Evolutionary conservation across 2,329 filamentous ascomycete genomes (phyloP), one percentile per base, ranked within the genome.

Genomic region (Penicillium brevicompactum): DNA sequence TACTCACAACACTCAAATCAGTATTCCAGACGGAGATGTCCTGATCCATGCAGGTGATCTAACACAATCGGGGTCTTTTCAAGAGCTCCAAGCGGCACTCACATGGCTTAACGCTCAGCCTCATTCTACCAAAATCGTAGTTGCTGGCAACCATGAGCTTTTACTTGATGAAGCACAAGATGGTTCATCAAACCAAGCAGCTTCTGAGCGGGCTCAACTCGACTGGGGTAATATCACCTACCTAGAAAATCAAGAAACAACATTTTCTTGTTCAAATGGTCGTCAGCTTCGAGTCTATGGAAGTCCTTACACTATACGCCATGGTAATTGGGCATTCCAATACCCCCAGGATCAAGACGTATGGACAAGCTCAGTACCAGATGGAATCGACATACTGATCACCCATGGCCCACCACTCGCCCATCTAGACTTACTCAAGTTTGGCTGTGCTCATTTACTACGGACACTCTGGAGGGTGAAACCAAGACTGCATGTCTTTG

Each of bases 81-180:
- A 77, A 3, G 87, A 90, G 57, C 84, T 96, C 41, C 89, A 95
- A 73, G 76, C 74, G 13, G 87, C 92, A 67, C 77, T 96, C 44
- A 82, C 91, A 74, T 96, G 90, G 91, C 78, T 96, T 18, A 80
- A 78, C 32, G 74, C 77, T 1, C 82, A 89, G 16, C 87, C 89
- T 0, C 90, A 95, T 68, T 74, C 75, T 40, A 81, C 91, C 70
- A 95, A 96, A 72, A 78, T 96, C 13, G 81, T 92, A 14, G 84
- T 96, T 31, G 85, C 85, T 13, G 92, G 92, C 0, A 96, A 96
- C 68, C 92, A 96, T 69, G 92, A 96, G 65, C 85, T 84, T 58
- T 91, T 84, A 76, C 87, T 95, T 55, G 91, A 94, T 71, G 78
- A 82, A 24, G 76, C 76, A 41, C 84, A 82, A 10, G 43, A 56